Evolutionary conservation across 2,329 filamentous ascomycete genomes (phyloP).

Genomic region (Fusarium hainanense): DNA sequence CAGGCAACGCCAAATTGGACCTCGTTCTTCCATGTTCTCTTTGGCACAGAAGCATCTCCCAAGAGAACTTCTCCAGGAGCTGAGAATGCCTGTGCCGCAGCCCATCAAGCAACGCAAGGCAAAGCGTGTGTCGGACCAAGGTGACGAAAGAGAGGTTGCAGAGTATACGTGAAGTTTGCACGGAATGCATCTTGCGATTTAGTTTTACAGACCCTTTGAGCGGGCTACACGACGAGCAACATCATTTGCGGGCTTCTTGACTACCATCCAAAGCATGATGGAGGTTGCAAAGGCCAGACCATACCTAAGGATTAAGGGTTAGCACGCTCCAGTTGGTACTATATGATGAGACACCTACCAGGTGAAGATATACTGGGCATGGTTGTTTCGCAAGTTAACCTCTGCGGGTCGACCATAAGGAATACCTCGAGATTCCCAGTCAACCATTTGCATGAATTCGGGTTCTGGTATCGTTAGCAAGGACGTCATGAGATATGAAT

Average conservation of each 20-base stretch:
- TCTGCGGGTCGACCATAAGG: constrained; percentile 89
- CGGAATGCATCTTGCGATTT: constrained; percentile 21
- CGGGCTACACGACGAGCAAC: constrained; percentile 72
- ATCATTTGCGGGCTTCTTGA: constrained; percentile 85
- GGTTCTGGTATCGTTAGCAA: constrained; percentile 66
- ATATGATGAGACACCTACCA: constrained; percentile 71
- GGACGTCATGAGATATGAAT: neutral
- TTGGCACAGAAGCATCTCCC: constrained; percentile 87
- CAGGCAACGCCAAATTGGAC: constrained; percentile 82
- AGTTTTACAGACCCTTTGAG: constrained; percentile 45
- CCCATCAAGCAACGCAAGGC: constrained; percentile 60
- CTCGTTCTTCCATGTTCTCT: constrained; percentile 80
- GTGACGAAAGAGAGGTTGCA: constrained; percentile 50
- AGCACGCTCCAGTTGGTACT: neutral
- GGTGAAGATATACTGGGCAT: constrained; percentile 98
- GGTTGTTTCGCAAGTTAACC: constrained; percentile 95
- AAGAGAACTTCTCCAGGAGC: constrained; percentile 82
- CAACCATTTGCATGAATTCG: constrained; percentile 79
- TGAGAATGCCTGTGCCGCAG: constrained; percentile 74
- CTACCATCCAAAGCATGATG: constrained; percentile 96
- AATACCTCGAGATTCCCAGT: constrained; percentile 82
- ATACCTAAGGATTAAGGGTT: constrained; percentile 70
- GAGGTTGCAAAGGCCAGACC: constrained; percentile 85
- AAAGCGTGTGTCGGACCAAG: constrained; percentile 48
- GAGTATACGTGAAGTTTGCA: constrained; percentile 50